Evolutionary conservation across 129 eudicot species (phyloP).

Genomic region (Chrysanthemum makinoi): DNA sequence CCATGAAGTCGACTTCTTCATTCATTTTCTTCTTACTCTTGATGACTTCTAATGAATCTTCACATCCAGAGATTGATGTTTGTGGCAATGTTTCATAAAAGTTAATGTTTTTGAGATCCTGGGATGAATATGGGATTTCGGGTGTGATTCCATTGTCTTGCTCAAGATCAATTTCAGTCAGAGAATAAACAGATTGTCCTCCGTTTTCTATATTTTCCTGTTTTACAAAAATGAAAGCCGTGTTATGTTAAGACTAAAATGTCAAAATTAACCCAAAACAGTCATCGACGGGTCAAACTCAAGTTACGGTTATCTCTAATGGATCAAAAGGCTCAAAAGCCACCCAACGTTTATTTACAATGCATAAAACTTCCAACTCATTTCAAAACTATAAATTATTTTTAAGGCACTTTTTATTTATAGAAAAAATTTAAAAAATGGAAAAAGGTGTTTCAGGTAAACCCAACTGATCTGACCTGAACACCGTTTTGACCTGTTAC

Average conservation of each 20-base stretch:
- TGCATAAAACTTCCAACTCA: not conserved
- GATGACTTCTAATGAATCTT: too few species aligned
- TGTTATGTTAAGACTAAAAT: not conserved
- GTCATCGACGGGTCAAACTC: too few species aligned
- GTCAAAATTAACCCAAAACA: not conserved
- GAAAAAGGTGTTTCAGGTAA: too few species aligned
- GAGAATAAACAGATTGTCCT: slow-evolving; percentile 32
- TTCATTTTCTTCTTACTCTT: too few species aligned
- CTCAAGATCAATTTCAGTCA: slow-evolving; percentile 26
- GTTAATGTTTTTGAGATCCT: too few species aligned
- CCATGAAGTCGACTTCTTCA: too few species aligned
- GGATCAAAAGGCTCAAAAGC: not conserved
- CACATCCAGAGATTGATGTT: too few species aligned
- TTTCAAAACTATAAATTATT: not conserved
- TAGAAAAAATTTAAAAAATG: too few species aligned
- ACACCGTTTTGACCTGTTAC: not conserved
- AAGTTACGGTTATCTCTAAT: not conserved
- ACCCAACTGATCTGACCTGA: not conserved
- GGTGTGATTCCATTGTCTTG: too few species aligned
- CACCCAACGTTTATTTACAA: not conserved
- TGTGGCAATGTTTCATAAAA: too few species aligned
- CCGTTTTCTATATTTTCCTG: slow-evolving; percentile 50
- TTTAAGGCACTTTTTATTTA: too few species aligned
- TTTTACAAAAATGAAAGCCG: slow-evolving; percentile 23
- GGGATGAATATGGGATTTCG: too few species aligned